Evolutionary conservation across 208 protist species (phyloP).

Genomic region (Balamuthia mandrillaris): DNA sequence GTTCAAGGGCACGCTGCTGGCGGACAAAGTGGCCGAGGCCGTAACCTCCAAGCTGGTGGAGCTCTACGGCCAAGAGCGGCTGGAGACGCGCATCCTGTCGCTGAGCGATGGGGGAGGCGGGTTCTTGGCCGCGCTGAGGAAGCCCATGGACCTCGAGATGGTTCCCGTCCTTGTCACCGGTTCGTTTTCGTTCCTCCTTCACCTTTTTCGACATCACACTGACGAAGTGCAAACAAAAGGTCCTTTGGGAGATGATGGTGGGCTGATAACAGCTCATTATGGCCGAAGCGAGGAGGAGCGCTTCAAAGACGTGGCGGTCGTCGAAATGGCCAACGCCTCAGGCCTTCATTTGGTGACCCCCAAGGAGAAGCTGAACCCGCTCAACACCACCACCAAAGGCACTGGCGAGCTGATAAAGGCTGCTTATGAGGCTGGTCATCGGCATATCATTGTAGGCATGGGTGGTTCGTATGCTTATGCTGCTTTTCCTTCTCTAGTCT

Average conservation of each 20-base stretch:
- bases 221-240: not conserved
- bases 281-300: not conserved
- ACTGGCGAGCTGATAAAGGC: not conserved
- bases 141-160: not conserved
- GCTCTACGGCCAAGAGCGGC: not conserved
- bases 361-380: not conserved
- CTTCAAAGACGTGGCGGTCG: not conserved
- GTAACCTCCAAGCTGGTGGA: not conserved
- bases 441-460: conserved; percentile 8
- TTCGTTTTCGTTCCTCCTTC: not conserved
- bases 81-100: not conserved
- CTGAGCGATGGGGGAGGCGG: conserved; percentile 30
- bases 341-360: not conserved
- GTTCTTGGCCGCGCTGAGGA: not conserved
- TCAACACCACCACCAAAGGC: conserved; percentile 13
- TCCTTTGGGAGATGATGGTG: not conserved
- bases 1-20: conserved; percentile 12
- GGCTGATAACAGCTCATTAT: not conserved
- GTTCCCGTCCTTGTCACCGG: not conserved
- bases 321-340: conserved; percentile 7
- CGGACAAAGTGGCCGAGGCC: not conserved
- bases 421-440: not conserved
- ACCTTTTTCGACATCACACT: not conserved
- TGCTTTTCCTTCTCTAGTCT: not conserved
- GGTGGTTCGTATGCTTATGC: not conserved